Conservation (phyloP, 805 yeast genomes). For the Wickerhamiella shivajii region DNA sequence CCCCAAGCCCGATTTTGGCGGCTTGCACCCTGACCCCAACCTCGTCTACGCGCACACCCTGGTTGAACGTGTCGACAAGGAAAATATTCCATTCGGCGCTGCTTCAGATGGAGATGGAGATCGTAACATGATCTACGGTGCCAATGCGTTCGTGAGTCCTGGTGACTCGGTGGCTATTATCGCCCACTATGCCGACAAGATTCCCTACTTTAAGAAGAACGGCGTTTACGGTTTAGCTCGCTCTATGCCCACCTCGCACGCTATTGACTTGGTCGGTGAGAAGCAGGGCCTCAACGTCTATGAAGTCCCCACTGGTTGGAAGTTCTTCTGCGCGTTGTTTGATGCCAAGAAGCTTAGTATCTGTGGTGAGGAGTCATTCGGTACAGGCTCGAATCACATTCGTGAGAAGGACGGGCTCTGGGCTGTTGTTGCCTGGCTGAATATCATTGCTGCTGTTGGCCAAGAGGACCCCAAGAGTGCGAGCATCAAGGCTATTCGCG, state of each 20-base stretch:
- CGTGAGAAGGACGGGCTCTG: conserved; percentile 97
- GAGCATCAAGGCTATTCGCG: conserved; percentile 67
- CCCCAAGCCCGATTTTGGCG: conserved; percentile 89
- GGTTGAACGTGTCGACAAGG: conserved; percentile 72
- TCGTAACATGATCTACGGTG: conserved; percentile 96
- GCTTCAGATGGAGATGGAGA: conserved; percentile 99
- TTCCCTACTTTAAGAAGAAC: conserved; percentile 78
- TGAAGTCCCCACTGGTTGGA: conserved; percentile 99
- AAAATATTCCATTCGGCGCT: conserved; percentile 83
- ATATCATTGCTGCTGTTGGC: conserved; percentile 76
- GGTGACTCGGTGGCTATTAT: conserved; percentile 97
- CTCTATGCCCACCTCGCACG: conserved; percentile 94
- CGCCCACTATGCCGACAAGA: conserved; percentile 76
- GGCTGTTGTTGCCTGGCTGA: conserved; percentile 97
- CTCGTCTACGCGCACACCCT: conserved; percentile 82
- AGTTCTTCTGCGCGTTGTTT: conserved; percentile 88
- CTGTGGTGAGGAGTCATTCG: conserved; percentile 97
- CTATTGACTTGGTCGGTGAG: conserved; percentile 82
- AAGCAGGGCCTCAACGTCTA: conserved; percentile 58
- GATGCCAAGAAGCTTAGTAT: conserved; percentile 87
- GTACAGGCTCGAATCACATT: conserved; percentile 94
- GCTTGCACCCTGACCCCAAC: conserved; percentile 96
- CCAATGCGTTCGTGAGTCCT: conserved; percentile 87
- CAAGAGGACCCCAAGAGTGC: conserved; percentile 43
- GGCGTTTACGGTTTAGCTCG: conserved; percentile 91